A percentile compares a stretch with the other conserved stretches of the same genome.
Conservation (phyloP, 441 rosid species). For the Populus hybrid region DNA sequence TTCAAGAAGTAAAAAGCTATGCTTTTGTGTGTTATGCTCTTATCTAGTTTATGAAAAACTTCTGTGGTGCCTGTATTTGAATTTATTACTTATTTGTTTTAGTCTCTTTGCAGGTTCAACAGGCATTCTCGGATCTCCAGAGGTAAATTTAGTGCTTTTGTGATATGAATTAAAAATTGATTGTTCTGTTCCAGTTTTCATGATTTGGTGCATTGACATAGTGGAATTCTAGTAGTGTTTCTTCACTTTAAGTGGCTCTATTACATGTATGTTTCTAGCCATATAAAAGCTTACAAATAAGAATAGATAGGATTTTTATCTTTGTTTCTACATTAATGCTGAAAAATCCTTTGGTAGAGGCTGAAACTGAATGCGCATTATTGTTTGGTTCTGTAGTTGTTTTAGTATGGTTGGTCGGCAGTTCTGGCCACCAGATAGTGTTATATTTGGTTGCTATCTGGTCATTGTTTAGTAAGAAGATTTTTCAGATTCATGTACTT, state of each 20-base stretch:
- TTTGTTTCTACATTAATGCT: neutral
- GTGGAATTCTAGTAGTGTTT: neutral
- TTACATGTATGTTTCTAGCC: neutral
- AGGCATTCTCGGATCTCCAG: slow-evolving; percentile 56
- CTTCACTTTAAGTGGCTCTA: neutral
- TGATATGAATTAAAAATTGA: neutral
- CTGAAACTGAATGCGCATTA: neutral
- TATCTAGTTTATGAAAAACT: neutral
- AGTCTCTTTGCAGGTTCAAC: slow-evolving; percentile 50
- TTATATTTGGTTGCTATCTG: neutral
- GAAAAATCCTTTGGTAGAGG: neutral
- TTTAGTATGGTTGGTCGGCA: neutral
- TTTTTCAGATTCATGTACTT: neutral
- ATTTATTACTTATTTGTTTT: neutral
- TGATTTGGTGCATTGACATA: neutral
- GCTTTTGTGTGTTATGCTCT: neutral
- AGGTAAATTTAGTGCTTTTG: slow-evolving; percentile 33
- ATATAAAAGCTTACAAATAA: neutral
- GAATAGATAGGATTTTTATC: neutral
- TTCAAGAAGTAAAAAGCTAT: neutral
- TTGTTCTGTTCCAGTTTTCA: neutral
- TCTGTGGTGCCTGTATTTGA: neutral
- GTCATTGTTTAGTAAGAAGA: neutral
- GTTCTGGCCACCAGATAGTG: neutral
- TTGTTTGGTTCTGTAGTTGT: neutral